Conservation (phyloP, 73 alveolate genomes). For the Paraurostyla sp. region DNA sequence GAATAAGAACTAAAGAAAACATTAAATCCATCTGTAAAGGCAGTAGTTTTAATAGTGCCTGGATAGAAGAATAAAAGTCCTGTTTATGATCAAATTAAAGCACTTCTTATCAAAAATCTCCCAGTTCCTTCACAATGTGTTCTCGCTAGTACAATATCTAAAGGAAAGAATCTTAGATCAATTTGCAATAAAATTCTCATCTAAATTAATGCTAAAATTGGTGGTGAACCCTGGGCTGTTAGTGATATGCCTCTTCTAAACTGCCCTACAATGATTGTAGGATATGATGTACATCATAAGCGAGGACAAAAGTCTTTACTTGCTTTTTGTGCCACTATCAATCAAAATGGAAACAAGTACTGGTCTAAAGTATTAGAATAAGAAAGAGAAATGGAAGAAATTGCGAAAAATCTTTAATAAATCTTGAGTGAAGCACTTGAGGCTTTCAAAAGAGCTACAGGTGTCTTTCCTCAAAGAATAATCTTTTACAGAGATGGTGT, state of each 20-base stretch:
- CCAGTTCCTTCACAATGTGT: slow-evolving; percentile 79
- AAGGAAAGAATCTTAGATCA: slow-evolving; percentile 78
- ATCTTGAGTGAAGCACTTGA: slow-evolving; percentile 54
- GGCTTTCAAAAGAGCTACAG: slow-evolving; percentile 54
- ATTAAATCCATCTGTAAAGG: slow-evolving; percentile 40
- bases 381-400: slow-evolving; percentile 28
- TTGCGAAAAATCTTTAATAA: background rate
- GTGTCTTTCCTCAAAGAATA: slow-evolving; percentile 46
- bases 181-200: slow-evolving; percentile 77
- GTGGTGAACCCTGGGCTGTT: slow-evolving; percentile 88
- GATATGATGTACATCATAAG: slow-evolving; percentile 45
- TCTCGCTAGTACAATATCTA: slow-evolving; percentile 74
- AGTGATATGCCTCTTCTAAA: slow-evolving; percentile 72
- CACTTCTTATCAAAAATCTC: slow-evolving; percentile 51
- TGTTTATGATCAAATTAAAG: slow-evolving; percentile 74
- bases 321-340: slow-evolving; percentile 26
- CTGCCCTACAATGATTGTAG: slow-evolving; percentile 79
- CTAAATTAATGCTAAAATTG: slow-evolving; percentile 84
- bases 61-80: slow-evolving; percentile 86
- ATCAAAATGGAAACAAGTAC: slow-evolving; percentile 20
- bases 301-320: slow-evolving; percentile 6
- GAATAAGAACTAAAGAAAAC: background rate
- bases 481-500: slow-evolving; percentile 75
- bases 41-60: slow-evolving; percentile 71
- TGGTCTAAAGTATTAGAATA: background rate